Base-by-base conservation (phyloP, 345 rosid genomes). In the Populus davidiana region DNA sequence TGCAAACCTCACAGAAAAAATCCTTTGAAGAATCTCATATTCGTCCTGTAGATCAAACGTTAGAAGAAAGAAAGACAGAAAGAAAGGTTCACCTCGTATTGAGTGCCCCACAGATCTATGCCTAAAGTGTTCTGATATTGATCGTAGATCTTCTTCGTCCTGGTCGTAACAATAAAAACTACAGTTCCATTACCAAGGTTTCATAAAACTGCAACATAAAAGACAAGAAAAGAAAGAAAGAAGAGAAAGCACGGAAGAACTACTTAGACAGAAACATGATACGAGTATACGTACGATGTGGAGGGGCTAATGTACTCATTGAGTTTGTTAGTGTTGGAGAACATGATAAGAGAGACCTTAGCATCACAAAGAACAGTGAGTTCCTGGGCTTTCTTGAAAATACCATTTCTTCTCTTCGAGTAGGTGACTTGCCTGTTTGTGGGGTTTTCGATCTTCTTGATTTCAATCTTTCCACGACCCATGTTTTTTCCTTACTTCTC, bases 301-400 rank as follows among this genome's bases (percentile, higher is more conserved):
- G 80, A 35, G 39, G 87, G 81, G 86, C 89, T 88, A 29, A 81
- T 83, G 86, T 39, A 88, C 83, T 88, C 85, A 14, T 87, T 83
- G 73, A 88, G 76, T 79, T 87, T 85, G 4, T 85, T 88, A 27
- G 86, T 81, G 49, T 63, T 76, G 12, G 93, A 90, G 80, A 87
- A 73, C 89, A 88, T 85, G 83, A 90, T 79, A 25, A 88, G 85
- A 77, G 90, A 88, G 69, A 90, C 90, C 79, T 85, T 83, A 31
- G 94, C 94, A 80, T 90, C 94, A 75, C 94, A 90, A 12, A 90
- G 94, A 70, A 88, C 87, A 49, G 89, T 83, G 80, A 90, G 90
- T 68, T 90, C 92, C 41, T 86, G 84, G 5, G 94, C 94, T 74
- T 90, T 90, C 87, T 88, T 90, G 87, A 87, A 83, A 61, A 90